A percentile compares a stretch with the other conserved stretches of the same genome.
Evolutionary conservation across 345 rosid genomes (phyloP).

Genomic region (Pseudoturritis turrita): DNA sequence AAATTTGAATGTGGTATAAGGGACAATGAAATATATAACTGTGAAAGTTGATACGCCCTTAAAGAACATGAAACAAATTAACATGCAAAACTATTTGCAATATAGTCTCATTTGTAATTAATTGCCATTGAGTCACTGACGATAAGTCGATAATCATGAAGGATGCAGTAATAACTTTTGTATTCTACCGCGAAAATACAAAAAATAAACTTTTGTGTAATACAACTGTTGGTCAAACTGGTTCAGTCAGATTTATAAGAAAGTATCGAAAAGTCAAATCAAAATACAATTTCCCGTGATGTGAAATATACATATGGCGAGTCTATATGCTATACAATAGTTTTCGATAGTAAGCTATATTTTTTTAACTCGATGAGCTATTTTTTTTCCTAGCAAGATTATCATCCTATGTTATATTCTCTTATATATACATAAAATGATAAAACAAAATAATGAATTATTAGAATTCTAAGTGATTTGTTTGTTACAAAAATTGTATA

Average conservation of each 20-base stretch:
- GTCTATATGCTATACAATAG: slow-evolving; percentile 16
- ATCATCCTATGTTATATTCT: neutral
- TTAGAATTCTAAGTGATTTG: neutral
- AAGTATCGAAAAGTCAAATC: slow-evolving; percentile 30
- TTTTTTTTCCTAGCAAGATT: neutral
- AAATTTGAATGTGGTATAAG: neutral
- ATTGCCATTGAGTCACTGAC: neutral
- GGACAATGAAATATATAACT: neutral
- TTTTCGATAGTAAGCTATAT: slow-evolving; percentile 13
- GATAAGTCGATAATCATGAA: neutral
- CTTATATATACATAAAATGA: neutral
- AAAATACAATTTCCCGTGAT: slow-evolving; percentile 27
- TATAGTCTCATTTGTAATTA: neutral
- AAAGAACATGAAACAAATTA: too few species aligned
- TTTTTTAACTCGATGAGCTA: too few species aligned
- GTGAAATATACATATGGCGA: slow-evolving; percentile 25
- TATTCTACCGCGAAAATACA: neutral
- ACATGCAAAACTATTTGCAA: neutral
- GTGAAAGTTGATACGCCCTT: neutral
- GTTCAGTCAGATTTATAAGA: slow-evolving; percentile 21
- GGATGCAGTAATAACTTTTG: neutral
- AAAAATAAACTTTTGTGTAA: neutral
- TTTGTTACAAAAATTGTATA: neutral
- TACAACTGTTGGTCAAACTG: slow-evolving; percentile 28
- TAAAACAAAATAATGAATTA: neutral